A percentile compares a stretch with the other conserved stretches of the same genome.
Conservation (phyloP, 768 basidiomycete species). For the Termitomyces heimii region DNA sequence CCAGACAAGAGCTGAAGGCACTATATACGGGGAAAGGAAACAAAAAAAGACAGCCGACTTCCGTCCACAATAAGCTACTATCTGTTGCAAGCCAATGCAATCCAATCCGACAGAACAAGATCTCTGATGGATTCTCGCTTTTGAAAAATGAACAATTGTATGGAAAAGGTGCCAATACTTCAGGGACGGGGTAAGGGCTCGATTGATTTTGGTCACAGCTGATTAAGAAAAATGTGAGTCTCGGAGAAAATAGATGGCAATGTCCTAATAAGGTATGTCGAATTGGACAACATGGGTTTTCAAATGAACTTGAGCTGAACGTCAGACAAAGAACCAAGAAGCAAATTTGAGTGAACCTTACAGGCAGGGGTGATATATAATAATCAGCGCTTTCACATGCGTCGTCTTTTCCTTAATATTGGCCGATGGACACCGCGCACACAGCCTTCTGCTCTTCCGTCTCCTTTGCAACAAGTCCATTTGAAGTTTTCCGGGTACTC, state of each 20-base stretch:
- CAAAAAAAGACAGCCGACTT: conserved; percentile 4
- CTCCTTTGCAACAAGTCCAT: conserved; percentile 46
- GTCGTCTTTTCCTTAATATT: conserved; percentile 29
- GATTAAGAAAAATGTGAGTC: conserved; percentile 4
- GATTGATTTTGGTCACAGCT: not conserved
- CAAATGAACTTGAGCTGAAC: not conserved
- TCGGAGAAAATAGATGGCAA: conserved; percentile 12
- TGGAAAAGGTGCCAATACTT: not conserved
- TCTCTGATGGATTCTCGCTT: conserved; percentile 1
- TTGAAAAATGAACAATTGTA: conserved; percentile 9
- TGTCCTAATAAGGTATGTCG: not conserved
- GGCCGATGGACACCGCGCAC: conserved; percentile 29
- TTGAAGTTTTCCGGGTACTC: conserved; percentile 41
- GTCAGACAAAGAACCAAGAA: not conserved
- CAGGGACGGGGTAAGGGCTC: not conserved
- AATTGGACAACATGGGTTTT: not conserved
- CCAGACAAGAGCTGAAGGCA: not conserved
- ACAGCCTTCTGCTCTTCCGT: conserved; percentile 33
- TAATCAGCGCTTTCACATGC: conserved; percentile 13
- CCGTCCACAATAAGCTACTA: not conserved
- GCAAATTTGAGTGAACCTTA: conserved; percentile 3
- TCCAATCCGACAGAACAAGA: not conserved
- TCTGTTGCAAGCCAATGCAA: not conserved
- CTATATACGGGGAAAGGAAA: conserved; percentile 2
- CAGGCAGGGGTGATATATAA: not conserved